Evolutionary conservation across 2,329 filamentous ascomycete species (phyloP).

Genomic region (Neofusicoccum umdonicola): DNA sequence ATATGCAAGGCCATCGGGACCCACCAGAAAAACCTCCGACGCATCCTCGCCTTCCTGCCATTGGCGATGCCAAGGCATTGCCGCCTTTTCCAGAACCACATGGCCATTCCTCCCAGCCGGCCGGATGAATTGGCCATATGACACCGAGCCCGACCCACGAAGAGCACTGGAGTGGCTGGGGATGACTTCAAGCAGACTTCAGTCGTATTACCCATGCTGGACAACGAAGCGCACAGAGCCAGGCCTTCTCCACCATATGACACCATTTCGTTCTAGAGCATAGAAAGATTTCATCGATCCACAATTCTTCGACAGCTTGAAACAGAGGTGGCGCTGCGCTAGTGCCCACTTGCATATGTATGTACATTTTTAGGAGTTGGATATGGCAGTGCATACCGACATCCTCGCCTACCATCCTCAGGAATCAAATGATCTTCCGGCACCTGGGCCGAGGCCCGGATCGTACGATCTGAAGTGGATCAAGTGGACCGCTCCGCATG

Average conservation of each 20-base stretch:
- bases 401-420: neutral
- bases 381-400: neutral
- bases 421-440: constrained; percentile 4
- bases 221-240: neutral
- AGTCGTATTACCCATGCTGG: neutral
- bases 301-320: neutral
- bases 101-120: neutral
- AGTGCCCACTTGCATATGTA: neutral
- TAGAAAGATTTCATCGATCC: neutral
- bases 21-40: constrained; percentile 12
- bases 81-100: neutral
- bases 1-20: neutral
- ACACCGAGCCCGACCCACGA: neutral
- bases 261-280: neutral
- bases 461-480: constrained; percentile 7
- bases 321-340: neutral
- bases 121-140: neutral
- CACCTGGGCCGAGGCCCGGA: neutral
- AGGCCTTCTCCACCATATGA: constrained; percentile 7
- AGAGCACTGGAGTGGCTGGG: neutral
- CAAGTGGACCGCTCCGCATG: neutral
- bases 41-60: neutral
- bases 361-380: neutral
- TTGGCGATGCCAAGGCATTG: neutral
- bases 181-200: neutral